phyloP scores from a whole-genome alignment of 495 filamentous ascomycete species.

The Penicillium goetzii region DNA sequence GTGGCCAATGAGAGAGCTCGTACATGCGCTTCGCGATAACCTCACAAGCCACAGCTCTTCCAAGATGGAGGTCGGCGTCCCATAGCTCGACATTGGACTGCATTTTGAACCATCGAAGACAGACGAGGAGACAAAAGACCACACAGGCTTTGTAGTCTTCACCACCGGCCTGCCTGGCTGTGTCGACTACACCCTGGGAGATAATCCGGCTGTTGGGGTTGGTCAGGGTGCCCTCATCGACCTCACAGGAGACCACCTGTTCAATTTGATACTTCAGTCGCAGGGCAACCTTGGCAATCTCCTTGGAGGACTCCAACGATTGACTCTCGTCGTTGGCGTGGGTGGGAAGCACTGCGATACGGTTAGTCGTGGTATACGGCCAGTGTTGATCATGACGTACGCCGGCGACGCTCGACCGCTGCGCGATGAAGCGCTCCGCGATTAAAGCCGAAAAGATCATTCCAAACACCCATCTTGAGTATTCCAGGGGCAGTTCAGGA shows the following conservation, averaged over 20 bases:
- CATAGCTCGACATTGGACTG: conserved; percentile 83
- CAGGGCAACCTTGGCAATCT: conserved; percentile 86
- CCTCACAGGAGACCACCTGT: conserved; percentile 82
- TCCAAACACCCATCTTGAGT: conserved; percentile 43
- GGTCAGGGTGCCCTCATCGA: conserved; percentile 72
- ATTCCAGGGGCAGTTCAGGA: neutral
- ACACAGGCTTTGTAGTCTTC: conserved; percentile 76
- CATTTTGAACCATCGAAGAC: conserved; percentile 86
- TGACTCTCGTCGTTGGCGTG: conserved; percentile 37
- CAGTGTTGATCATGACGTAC: conserved; percentile 41
- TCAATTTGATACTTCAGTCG: conserved; percentile 91
- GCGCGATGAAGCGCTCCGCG: conserved; percentile 30
- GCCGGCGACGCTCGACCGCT: conserved; percentile 40
- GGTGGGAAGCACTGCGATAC: conserved; percentile 40
- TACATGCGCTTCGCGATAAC: conserved; percentile 91
- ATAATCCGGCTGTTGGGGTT: conserved; percentile 82
- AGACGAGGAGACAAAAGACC: conserved; percentile 83
- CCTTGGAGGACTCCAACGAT: conserved; percentile 60
- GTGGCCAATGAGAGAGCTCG: neutral
- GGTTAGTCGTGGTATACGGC: conserved; percentile 31
- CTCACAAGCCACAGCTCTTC: conserved; percentile 85
- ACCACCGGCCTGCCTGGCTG: conserved; percentile 80
- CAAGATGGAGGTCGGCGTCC: conserved; percentile 82
- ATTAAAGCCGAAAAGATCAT: conserved; percentile 37
- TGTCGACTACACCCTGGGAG: conserved; percentile 73